A percentile compares a stretch with the other conserved stretches of the same genome.
These are phyloP conservation scores for Physcia stellaris DNA, from an alignment of 495 filamentous ascomycete genomes.

Conservation along the genomic window DNA sequence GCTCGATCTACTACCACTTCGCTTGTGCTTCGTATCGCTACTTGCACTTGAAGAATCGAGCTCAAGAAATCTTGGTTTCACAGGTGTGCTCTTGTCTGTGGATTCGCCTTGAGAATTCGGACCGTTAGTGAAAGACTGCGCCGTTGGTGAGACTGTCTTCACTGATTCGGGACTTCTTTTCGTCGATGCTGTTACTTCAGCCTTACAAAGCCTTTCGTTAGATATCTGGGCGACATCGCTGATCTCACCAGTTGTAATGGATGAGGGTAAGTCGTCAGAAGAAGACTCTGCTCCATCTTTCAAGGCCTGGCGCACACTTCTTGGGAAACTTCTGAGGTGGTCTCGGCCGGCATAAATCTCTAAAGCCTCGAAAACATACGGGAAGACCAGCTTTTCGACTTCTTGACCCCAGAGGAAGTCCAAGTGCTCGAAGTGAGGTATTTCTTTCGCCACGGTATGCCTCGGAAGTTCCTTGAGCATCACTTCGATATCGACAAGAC, in stretches of 20 bases:
- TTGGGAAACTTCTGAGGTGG: constrained; percentile 4
- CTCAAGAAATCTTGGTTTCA: constrained; percentile 1
- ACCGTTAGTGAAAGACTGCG: constrained; percentile 2
- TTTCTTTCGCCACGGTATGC: constrained; percentile 69
- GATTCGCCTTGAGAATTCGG: background rate
- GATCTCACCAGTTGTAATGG: constrained; percentile 2
- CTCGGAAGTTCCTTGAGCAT: constrained; percentile 80
- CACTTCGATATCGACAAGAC: constrained; percentile 83
- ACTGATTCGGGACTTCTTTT: constrained; percentile 2
- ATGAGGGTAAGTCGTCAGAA: constrained; percentile 8
- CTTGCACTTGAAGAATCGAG: background rate
- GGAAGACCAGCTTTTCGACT: constrained; percentile 73
- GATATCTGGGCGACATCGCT: background rate
- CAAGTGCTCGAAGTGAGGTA: constrained; percentile 87
- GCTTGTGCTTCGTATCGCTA: constrained; percentile 5
- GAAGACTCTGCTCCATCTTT: constrained; percentile 1
- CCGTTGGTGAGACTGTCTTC: constrained; percentile 1
- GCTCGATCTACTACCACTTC: constrained; percentile 14
- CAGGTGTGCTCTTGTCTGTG: background rate
- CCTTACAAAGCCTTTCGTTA: background rate
- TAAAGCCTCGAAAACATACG: constrained; percentile 77
- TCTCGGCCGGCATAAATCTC: constrained; percentile 41
- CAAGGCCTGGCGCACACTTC: background rate
- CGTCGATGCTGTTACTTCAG: background rate
- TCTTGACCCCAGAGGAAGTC: constrained; percentile 94